Conservation (phyloP, 768 basidiomycete genomes). For the Panellus pusillus region DNA sequence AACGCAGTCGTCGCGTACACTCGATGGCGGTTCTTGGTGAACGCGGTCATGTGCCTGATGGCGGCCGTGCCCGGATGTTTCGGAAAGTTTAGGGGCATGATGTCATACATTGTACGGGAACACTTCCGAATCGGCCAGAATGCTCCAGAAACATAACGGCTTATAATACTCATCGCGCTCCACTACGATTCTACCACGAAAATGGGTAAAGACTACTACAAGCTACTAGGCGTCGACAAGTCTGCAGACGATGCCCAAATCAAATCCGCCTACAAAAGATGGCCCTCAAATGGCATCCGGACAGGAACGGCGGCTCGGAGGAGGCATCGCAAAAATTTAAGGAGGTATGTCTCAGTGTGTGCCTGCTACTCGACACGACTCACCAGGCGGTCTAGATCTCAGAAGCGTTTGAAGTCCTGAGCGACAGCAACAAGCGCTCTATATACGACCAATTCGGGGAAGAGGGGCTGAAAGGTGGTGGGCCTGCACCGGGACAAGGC, state of each 20-base stretch:
- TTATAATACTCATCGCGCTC: too few relatives aligned
- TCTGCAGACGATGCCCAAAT: slow-evolving; percentile 81
- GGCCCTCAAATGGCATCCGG: slow-evolving; percentile 96
- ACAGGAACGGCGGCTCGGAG: slow-evolving; percentile 84
- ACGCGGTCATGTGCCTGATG: too few relatives aligned
- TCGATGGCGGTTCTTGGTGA: too few relatives aligned
- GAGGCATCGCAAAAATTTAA: slow-evolving; percentile 90
- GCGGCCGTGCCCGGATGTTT: too few relatives aligned
- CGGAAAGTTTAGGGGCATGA: too few relatives aligned
- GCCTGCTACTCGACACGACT: neutral
- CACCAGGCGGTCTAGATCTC: slow-evolving; percentile 58
- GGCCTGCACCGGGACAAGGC: slow-evolving; percentile 53
- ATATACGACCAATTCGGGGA: slow-evolving; percentile 94
- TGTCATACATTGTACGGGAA: too few relatives aligned
- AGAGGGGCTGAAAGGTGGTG: slow-evolving; percentile 84
- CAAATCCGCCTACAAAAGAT: slow-evolving; percentile 96
- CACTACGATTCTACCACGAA: too few relatives aligned
- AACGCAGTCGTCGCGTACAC: too few relatives aligned
- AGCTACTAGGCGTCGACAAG: slow-evolving; percentile 71
- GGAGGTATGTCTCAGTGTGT: slow-evolving; percentile 51
- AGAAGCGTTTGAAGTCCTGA: slow-evolving; percentile 95
- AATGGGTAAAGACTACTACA: slow-evolving; percentile 92
- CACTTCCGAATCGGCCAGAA: too few relatives aligned
- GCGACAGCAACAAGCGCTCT: slow-evolving; percentile 80
- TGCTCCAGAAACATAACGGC: too few relatives aligned